phyloP scores from a whole-genome alignment of 2,329 filamentous ascomycete species.

The Spiromastix sp. region DNA sequence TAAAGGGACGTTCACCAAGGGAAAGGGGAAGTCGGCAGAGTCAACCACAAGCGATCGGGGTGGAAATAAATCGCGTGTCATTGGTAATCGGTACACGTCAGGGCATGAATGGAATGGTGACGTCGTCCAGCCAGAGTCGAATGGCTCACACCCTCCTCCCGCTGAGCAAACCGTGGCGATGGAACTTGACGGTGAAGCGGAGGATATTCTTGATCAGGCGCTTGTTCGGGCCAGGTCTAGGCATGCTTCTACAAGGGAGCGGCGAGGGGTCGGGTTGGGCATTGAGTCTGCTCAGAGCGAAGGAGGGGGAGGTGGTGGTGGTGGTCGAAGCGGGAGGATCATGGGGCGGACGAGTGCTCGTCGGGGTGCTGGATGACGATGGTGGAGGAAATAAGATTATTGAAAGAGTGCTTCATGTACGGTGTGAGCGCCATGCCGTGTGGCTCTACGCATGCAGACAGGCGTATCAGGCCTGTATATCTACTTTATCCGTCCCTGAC shows the following conservation, averaged over 20 bases:
- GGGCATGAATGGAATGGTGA: constrained; percentile 29
- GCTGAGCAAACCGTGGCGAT: constrained; percentile 28
- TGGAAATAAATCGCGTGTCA: constrained; percentile 11
- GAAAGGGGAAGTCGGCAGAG: constrained; percentile 19
- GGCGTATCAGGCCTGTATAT: no score
- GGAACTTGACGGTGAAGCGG: constrained; percentile 34
- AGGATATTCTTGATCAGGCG: constrained; percentile 30
- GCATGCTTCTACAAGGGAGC: neutral
- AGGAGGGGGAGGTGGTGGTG: neutral
- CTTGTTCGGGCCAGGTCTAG: constrained; percentile 18
- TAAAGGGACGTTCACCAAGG: constrained; percentile 13
- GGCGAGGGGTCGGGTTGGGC: no score
- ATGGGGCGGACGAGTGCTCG: constrained; percentile 7
- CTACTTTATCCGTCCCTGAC: no score
- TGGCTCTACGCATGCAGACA: no score
- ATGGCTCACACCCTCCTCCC: constrained; percentile 10
- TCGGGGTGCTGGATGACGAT: constrained; percentile 4
- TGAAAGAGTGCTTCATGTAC: no score
- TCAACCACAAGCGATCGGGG: constrained; percentile 12
- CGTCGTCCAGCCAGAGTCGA: constrained; percentile 20
- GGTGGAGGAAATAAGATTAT: neutral
- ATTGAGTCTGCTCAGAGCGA: neutral
- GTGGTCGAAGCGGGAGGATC: constrained; percentile 2
- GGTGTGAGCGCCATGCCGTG: no score
- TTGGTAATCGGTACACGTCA: constrained; percentile 3